Percentiles rank a stretch among this genome's conserved stretches.
Conservation (phyloP, 345 rosid species). For the Gossypium arboreum region DNA sequence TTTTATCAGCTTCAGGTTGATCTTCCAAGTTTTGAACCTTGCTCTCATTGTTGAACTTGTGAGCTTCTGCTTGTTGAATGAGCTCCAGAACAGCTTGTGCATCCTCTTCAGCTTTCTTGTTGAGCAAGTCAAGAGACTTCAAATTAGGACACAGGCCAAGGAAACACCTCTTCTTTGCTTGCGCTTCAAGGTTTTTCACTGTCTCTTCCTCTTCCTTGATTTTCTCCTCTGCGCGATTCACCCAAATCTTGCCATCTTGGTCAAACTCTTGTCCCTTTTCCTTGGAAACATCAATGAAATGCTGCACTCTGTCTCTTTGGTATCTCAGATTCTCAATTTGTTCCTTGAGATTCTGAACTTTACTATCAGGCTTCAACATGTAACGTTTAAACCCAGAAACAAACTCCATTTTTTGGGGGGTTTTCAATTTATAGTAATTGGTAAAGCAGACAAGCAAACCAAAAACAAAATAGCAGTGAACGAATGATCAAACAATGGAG, state of each 20-base stretch:
- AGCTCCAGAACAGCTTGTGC: neutral
- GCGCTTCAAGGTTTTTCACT: neutral
- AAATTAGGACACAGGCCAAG: neutral
- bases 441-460: neutral
- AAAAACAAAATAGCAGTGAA: neutral
- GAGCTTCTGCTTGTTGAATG: neutral
- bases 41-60: neutral
- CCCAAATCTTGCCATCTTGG: neutral
- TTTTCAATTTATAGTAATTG: neutral
- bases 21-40: neutral
- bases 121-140: neutral
- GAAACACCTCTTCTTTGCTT: conserved; percentile 9
- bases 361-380: neutral
- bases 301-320: neutral
- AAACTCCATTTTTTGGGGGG: neutral
- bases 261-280: neutral
- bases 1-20: neutral
- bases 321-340: neutral
- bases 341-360: neutral
- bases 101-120: neutral
- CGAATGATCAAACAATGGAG: neutral
- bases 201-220: conserved; percentile 1
- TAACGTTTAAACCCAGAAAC: neutral
- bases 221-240: neutral
- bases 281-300: neutral